Base-by-base conservation (phyloP, 176 grass and related monocot species). In the Areca catechu region DNA sequence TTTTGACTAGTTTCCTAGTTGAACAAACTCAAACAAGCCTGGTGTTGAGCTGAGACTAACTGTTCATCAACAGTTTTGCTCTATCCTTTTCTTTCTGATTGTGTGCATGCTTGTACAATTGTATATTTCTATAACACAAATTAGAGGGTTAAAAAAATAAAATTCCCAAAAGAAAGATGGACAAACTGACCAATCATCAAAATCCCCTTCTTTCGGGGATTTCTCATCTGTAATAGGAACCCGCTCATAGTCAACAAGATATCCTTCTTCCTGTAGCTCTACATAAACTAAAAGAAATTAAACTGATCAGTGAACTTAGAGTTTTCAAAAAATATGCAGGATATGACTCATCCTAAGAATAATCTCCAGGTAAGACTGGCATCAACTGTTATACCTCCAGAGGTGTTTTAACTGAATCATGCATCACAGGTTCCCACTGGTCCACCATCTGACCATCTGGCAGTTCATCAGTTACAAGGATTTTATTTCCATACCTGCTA, bases 401-500 rank as follows among this genome's bases (percentile, higher is more conserved):
- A 52, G 87, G 93, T 50, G 93, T 91, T 63, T 92, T 97, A 68
- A 92, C 69, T 72, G 93, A 91, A 71, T 97, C 80, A 25, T 47
- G 73, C 23, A 69, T 58, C 22, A 92, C 75, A 34, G 75, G 68
- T 65, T 97, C 93, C 93, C 93, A 97, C 22, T 97, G 86, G 59
- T 97, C 93, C 50, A 97, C 87, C 93, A 97, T 97, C 72, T 97
- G 87, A 72, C 93, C 93, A 82, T 84, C 85, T 69, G 93, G 93
- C 63, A 97, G 69, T 78, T 97, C 93, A 65, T 92, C 93, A 27
- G 93, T 97, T 53, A 97, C 93, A 64, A 97, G 87, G 77, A 97
- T 88, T 66, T 83, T 92, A 80, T 92, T 92, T 49, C 75, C 88
- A 72, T 91, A 97, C 57, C 93, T 91, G 73, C 60, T 55, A 53